A percentile compares a stretch with the other conserved stretches of the same genome.
phyloP scores from a whole-genome alignment of 164 flowering plant species.

The Umbilicus rupestris region DNA sequence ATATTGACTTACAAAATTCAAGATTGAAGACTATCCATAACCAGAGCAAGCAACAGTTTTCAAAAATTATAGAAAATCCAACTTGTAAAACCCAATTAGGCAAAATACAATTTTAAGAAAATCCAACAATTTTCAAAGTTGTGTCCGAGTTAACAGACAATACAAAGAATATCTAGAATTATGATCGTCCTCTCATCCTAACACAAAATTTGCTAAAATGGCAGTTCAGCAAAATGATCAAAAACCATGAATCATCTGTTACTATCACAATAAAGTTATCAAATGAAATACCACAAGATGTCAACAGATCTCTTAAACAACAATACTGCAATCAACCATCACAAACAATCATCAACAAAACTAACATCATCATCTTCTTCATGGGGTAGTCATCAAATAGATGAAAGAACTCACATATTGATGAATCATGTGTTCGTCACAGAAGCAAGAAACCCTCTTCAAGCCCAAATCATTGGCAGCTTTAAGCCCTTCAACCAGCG shows the following conservation, averaged over 20 bases:
- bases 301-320: background rate
- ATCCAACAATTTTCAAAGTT: no score
- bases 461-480: conserved; percentile 47
- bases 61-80: background rate
- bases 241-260: background rate
- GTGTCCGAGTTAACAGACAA: no score
- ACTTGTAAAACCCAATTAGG: background rate
- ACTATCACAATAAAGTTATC: background rate
- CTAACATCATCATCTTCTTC: no score
- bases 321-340: background rate
- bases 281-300: background rate
- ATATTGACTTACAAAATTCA: background rate
- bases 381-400: background rate
- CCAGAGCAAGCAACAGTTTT: background rate
- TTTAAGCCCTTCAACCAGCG: conserved; percentile 58
- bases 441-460: conserved; percentile 30
- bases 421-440: conserved; percentile 35
- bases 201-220: background rate
- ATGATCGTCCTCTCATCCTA: background rate
- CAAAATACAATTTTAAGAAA: no score
- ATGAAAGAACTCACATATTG: conserved; percentile 40
- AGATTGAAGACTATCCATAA: background rate
- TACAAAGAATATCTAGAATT: background rate
- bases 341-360: no score
- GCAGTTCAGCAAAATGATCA: background rate